Evolutionary conservation across 306 rosid genomes (phyloP).

Genomic region (Vigna trinervia): DNA sequence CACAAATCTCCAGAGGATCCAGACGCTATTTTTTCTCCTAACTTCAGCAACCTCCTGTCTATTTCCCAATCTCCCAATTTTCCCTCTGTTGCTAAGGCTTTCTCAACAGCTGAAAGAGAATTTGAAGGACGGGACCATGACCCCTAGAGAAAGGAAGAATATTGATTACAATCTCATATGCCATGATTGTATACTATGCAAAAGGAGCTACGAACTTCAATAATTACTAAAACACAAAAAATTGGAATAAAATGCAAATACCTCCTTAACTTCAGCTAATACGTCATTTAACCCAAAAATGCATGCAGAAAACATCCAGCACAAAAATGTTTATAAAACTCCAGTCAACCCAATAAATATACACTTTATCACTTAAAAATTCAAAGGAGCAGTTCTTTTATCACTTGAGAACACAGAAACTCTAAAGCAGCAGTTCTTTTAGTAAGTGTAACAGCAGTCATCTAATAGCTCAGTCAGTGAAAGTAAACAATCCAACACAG

Average conservation of each 20-base stretch:
- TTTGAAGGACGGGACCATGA: conserved; percentile 88
- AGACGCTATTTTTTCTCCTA: conserved; percentile 90
- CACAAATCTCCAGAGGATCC: conserved; percentile 99
- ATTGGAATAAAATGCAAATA: conserved; percentile 14
- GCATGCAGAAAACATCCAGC: background rate
- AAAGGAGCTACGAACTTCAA: background rate
- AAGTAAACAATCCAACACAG: background rate
- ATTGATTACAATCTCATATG: conserved; percentile 27
- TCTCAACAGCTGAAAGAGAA: conserved; percentile 69
- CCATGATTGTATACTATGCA: conserved; percentile 17
- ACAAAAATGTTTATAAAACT: background rate
- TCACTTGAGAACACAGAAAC: background rate
- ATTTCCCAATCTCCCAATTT: conserved; percentile 91
- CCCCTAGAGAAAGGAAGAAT: conserved; percentile 61
- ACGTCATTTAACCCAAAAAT: background rate
- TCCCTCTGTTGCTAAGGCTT: conserved; percentile 57
- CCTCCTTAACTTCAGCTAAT: conserved; percentile 8
- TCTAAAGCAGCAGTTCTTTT: background rate
- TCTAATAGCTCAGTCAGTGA: background rate
- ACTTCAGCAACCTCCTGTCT: conserved; percentile 85
- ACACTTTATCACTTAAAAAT: background rate
- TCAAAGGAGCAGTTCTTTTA: background rate
- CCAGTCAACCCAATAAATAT: background rate
- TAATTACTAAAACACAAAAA: conserved; percentile 7
- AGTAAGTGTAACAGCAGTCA: background rate